Evolutionary conservation across 371 early-diverging fungal genomes (phyloP).

Genomic region (Choanephora cucurbitarum): DNA sequence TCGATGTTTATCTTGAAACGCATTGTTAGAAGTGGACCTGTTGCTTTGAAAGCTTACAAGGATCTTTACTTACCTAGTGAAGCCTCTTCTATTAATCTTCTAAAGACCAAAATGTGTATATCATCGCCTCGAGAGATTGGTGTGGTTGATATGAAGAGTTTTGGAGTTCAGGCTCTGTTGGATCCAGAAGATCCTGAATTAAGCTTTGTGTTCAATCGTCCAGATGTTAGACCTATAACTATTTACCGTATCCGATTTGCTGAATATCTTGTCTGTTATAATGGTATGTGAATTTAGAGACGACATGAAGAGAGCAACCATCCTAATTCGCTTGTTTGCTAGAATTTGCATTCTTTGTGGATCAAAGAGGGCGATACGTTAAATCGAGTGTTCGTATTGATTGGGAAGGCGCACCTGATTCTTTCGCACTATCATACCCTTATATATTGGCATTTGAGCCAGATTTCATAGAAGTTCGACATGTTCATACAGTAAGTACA

Average conservation of each 20-base stretch:
- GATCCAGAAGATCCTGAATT: slow-evolving; percentile 44
- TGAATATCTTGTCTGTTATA: slow-evolving; percentile 26
- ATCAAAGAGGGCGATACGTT: slow-evolving; percentile 57
- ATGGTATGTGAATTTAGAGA: slow-evolving; percentile 13
- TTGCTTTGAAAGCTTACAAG: slow-evolving; percentile 66
- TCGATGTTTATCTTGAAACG: slow-evolving; percentile 42
- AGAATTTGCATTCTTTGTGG: slow-evolving; percentile 91
- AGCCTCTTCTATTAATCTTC: slow-evolving; percentile 79
- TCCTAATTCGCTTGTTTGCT: slow-evolving; percentile 51
- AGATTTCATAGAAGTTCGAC: slow-evolving; percentile 83
- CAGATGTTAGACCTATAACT: slow-evolving; percentile 21
- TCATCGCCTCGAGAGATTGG: slow-evolving; percentile 93
- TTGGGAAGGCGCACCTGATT: slow-evolving; percentile 59
- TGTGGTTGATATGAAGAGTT: slow-evolving; percentile 82
- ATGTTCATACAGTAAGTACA: slow-evolving; percentile 69
- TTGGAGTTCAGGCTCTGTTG: slow-evolving; percentile 51
- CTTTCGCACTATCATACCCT: slow-evolving; percentile 71
- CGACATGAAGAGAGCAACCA: slow-evolving; percentile 1
- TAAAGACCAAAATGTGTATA: slow-evolving; percentile 86
- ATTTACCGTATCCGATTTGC: slow-evolving; percentile 24
- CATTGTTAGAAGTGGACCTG: slow-evolving; percentile 53
- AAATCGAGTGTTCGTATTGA: slow-evolving; percentile 31
- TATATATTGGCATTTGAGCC: slow-evolving; percentile 88
- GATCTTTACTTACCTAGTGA: slow-evolving; percentile 93
- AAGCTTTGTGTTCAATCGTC: slow-evolving; percentile 18